These are phyloP conservation scores for Rhizopus arrhizus DNA, from an alignment of 371 early-diverging fungal species.

Conservation along the genomic window DNA sequence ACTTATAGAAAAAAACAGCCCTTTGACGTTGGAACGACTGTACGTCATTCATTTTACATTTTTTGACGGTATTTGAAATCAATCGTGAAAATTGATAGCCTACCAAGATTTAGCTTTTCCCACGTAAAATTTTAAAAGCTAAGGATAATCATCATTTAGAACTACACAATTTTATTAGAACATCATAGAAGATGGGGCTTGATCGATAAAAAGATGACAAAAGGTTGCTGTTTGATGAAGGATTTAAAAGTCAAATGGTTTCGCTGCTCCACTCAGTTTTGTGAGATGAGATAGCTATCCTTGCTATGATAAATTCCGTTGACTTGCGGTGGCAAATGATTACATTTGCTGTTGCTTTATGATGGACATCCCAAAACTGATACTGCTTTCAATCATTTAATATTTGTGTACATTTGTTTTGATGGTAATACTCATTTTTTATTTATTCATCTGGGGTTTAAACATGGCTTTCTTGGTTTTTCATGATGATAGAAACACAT, in stretches of 20 bases:
- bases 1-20: too few species aligned
- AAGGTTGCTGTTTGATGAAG: slow-evolving; percentile 13
- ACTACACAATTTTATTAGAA: slow-evolving; percentile 3
- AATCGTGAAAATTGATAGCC: slow-evolving; percentile 3
- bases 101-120: slow-evolving; percentile 12
- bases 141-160: slow-evolving; percentile 10
- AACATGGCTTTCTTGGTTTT: slow-evolving; percentile 10
- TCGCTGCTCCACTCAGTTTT: slow-evolving; percentile 14
- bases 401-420: slow-evolving; percentile 8
- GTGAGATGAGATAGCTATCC: slow-evolving; percentile 10
- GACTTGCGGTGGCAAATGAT: slow-evolving; percentile 9
- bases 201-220: slow-evolving; percentile 13
- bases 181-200: slow-evolving; percentile 7
- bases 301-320: slow-evolving; percentile 10
- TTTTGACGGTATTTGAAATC: too few species aligned
- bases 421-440: slow-evolving; percentile 9
- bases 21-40: too few species aligned
- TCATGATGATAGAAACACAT: slow-evolving; percentile 7
- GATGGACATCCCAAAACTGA: slow-evolving; percentile 11
- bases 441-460: slow-evolving; percentile 7
- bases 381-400: slow-evolving; percentile 11
- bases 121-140: slow-evolving; percentile 12
- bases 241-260: slow-evolving; percentile 9
- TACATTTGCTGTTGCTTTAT: slow-evolving; percentile 9
- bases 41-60: too few species aligned